phyloP scores from a whole-genome alignment of 2,329 filamentous ascomycete species.

The Penicillium sp. region DNA sequence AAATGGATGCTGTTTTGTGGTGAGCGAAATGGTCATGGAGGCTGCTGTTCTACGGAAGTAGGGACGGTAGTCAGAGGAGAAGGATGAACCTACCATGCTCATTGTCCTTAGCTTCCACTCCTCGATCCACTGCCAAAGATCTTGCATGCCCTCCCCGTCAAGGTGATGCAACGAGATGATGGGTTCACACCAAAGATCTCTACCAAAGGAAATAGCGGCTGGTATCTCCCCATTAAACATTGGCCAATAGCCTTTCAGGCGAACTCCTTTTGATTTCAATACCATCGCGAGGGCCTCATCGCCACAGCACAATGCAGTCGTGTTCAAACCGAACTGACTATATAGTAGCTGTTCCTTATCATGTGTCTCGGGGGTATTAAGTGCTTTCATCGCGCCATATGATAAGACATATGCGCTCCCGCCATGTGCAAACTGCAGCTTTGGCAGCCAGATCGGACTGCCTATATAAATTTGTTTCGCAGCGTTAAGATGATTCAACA shows the following conservation, averaged over 20 bases:
- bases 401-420: constrained; percentile 3
- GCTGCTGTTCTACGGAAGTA: background rate
- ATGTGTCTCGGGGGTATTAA: background rate
- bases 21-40: background rate
- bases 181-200: constrained; percentile 6
- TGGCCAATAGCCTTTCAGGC: constrained; percentile 5
- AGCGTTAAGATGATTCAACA: background rate
- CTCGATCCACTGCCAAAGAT: constrained; percentile 2
- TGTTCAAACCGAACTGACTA: constrained; percentile 3
- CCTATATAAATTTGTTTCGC: background rate
- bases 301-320: constrained; percentile 3
- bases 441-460: constrained; percentile 4
- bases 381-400: constrained; percentile 4
- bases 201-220: background rate
- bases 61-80: no score
- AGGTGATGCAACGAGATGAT: constrained; percentile 8
- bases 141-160: constrained; percentile 2
- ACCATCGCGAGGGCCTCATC: constrained; percentile 5
- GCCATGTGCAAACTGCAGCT: constrained; percentile 1
- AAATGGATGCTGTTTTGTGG: background rate
- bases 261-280: constrained; percentile 6
- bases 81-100: constrained; percentile 1
- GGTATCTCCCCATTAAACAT: constrained; percentile 8
- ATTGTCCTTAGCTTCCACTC: background rate
- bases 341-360: background rate